These are phyloP conservation scores for Cyphellophora attinorum DNA, from an alignment of 2,329 filamentous ascomycete genomes.

Conservation along the genomic window DNA sequence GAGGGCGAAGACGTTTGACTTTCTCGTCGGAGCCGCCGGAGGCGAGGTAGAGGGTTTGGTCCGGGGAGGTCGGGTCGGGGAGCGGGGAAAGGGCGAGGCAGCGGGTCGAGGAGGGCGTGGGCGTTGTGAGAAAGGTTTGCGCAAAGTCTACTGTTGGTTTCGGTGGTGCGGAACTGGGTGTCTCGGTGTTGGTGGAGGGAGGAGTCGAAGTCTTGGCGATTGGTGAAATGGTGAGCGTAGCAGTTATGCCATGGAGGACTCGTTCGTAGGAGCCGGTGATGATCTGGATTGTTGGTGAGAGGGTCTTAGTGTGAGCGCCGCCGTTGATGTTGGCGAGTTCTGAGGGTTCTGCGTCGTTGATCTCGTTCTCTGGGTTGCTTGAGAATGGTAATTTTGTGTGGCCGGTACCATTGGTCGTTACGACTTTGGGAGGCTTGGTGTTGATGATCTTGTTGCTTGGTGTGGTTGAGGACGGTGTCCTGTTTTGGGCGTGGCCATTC, in stretches of 20 bases:
- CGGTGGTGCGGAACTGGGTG: no score
- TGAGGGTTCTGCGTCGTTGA: conserved; percentile 5
- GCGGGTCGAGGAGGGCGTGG: conserved; percentile 80
- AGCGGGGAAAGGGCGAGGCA: conserved; percentile 77
- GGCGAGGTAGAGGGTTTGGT: conserved; percentile 81
- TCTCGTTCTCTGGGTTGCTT: not conserved
- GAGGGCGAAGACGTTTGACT: no score
- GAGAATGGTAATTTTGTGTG: no score
- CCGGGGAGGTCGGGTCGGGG: conserved; percentile 42
- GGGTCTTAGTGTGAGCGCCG: conserved; percentile 19
- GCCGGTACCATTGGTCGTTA: conserved; percentile 13
- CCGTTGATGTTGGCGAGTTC: conserved; percentile 20
- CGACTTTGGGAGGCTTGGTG: not conserved
- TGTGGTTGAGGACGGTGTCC: not conserved
- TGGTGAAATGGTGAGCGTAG: conserved; percentile 46
- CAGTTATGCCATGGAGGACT: conserved; percentile 80
- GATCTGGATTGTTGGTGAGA: conserved; percentile 63
- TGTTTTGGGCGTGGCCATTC: not conserved
- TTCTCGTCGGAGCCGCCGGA: conserved; percentile 88
- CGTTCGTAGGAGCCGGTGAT: conserved; percentile 90
- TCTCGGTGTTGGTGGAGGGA: conserved; percentile 16
- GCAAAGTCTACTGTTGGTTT: conserved; percentile 55
- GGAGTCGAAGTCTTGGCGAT: conserved; percentile 11
- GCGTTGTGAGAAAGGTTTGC: conserved; percentile 92
- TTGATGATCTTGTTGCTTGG: not conserved